Evolutionary conservation across 2,329 filamentous ascomycete genomes (phyloP).

Genomic region (Rhexocercosporidium sp.): DNA sequence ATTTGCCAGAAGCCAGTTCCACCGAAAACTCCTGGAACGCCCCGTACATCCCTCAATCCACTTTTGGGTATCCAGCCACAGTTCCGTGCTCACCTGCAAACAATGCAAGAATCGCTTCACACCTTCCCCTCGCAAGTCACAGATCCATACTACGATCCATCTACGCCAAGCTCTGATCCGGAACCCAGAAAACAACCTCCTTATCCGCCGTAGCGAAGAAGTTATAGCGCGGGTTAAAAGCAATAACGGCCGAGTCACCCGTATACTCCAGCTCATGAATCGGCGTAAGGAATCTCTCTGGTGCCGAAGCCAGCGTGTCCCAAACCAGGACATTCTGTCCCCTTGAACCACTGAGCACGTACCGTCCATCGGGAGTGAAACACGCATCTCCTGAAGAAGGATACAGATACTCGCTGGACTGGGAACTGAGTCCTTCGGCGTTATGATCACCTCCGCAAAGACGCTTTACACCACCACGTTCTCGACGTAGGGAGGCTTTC

Average conservation of each 20-base stretch:
- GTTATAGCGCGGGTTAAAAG: slow-evolving; percentile 91
- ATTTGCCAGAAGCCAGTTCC: neutral
- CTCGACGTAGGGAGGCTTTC: slow-evolving; percentile 72
- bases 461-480: slow-evolving; percentile 57
- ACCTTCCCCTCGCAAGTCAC: neutral
- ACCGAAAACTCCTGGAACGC: neutral
- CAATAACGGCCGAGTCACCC: slow-evolving; percentile 74
- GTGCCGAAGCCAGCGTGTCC: slow-evolving; percentile 70
- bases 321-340: slow-evolving; percentile 79
- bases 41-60: neutral
- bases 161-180: slow-evolving; percentile 54
- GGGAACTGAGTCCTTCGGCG: slow-evolving; percentile 35
- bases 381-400: slow-evolving; percentile 79
- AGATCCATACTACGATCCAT: neutral
- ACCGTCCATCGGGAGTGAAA: slow-evolving; percentile 88
- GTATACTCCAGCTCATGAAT: slow-evolving; percentile 68
- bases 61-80: neutral
- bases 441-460: slow-evolving; percentile 58
- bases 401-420: slow-evolving; percentile 42
- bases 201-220: slow-evolving; percentile 89
- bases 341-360: slow-evolving; percentile 79
- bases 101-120: no score
- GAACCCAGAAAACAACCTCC: slow-evolving; percentile 80
- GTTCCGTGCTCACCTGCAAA: neutral
- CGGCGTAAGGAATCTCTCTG: slow-evolving; percentile 66